Base-by-base conservation (phyloP, 2,329 filamentous ascomycete species). In the Epicoccum nigrum region DNA sequence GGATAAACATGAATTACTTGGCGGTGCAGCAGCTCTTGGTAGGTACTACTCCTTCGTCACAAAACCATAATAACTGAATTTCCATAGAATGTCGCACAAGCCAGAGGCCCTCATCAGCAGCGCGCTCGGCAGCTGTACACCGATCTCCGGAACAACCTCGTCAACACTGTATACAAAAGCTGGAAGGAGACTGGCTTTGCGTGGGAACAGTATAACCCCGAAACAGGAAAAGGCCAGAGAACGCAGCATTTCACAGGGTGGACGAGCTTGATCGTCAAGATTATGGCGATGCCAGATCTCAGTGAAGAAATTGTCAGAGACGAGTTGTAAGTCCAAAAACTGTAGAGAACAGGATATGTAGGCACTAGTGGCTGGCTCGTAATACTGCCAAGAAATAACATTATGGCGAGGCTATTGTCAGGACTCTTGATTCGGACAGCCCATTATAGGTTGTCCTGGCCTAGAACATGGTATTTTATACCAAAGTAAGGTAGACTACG, bases 201-300 rank as follows among this genome's bases (percentile, higher is more conserved):
- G 0, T 99, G 93, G 93, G 94, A 99, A 76, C 94, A 99, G 77
- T 99, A 97, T 74, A 90, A 96, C 71, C 91, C 92, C 0, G 91
- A 96, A 64, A 96, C 90, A 3, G 94, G 94, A 37, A 83, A 84
- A 45, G 94, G 94, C n/a, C 93, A 97, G 79, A 83, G 94, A 33
- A 97, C 92, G 4, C 92, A 97, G 79, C 93, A 97, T 74, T 99
- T 99, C 72, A 97, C 94, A 0, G 94, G 94, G 42, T 99, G 94
- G 94, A 99, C 94, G n/a, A 96, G 91, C 72, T 79, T 97, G 74
- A 90, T 97, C 39, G 92, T 97, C 37, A 97, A 96, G 80, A 90
- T 99, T 61, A 96, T 97, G 92, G 85, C 86, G 38, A 93, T 99
- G 90, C 89, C 91, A 6, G 88, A 95, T 62, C 68, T 90, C 33